Base-by-base conservation (phyloP, 2,329 filamentous ascomycete species). In the Daldinia sp. region DNA sequence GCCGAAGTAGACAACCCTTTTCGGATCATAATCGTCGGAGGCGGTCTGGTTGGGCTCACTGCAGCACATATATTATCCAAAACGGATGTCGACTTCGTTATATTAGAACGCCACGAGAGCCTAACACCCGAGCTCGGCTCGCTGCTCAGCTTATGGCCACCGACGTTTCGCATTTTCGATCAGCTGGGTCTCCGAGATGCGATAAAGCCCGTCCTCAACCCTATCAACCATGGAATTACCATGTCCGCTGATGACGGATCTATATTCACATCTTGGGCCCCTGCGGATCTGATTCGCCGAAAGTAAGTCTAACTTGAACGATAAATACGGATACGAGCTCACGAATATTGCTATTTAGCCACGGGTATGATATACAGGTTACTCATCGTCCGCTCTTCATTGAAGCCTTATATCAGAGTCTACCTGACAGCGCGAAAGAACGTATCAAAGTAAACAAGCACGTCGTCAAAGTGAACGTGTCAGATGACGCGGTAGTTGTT, bases 71-170 rank as follows among this genome's bases (percentile, higher is more conserved):
- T 71, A 2, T 63, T 74, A 15, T 57, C 60, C 13, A 67, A 70
- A 50, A 65, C 70, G n/a, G 68, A 60, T 7, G 71, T 74, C 58
- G 72, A 74, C 58, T 74, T 69, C 54, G 64, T 74, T n/a, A 58
- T 74, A 45, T 59, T 74, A 0, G 72, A 74, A 52, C 62, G 68
- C 32, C 68, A 70, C 15, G 62, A 68, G 3, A 53, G 63, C n/a
- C 32, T 72, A 13, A 21, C 60, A 53, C 64, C 63, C 5, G 50
- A 67, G 21, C 63, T 68, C 13, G 72, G 72, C 19, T 68, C 70
- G 19, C 59, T 68, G 13, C 63, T 73, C 1, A 65, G 59, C 15
- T 19, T 74, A 9, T 67, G 68, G 67, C 72, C 72, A 15, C 64
- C 67, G 27, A 72, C 68, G 5, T 68, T 72, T n/a, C 71, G 72